These are phyloP conservation scores for Pleurotus pulmonarius DNA, from an alignment of 768 basidiomycete genomes.

Conservation along the genomic window DNA sequence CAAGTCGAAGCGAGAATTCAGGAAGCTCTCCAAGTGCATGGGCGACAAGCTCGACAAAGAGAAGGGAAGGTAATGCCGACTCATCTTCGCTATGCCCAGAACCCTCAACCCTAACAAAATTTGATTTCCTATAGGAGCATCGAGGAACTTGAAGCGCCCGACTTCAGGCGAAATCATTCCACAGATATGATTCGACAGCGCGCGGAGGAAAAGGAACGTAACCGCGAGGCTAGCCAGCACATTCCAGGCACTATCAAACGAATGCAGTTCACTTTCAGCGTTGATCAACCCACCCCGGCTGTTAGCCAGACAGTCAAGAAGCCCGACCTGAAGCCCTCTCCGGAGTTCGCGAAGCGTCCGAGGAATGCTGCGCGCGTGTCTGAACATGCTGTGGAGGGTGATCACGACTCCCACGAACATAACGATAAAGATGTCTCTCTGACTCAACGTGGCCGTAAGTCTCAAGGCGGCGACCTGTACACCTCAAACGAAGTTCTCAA, in stretches of 20 bases:
- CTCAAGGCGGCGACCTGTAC: slow-evolving; percentile 14
- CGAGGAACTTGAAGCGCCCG: slow-evolving; percentile 80
- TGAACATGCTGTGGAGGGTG: slow-evolving; percentile 22
- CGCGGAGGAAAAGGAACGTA: slow-evolving; percentile 78
- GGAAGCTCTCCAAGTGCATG: slow-evolving; percentile 85
- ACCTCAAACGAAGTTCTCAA: slow-evolving; percentile 40
- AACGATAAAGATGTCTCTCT: slow-evolving; percentile 34
- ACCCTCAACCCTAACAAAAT: slow-evolving; percentile 30
- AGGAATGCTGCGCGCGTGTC: slow-evolving; percentile 29
- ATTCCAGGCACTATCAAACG: slow-evolving; percentile 75
- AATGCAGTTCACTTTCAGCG: slow-evolving; percentile 88
- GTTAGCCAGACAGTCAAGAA: slow-evolving; percentile 38
- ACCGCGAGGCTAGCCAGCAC: slow-evolving; percentile 63
- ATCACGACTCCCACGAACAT: slow-evolving; percentile 22
- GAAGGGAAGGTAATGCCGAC: slow-evolving; percentile 63
- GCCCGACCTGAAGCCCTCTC: slow-evolving; percentile 63
- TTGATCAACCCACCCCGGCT: slow-evolving; percentile 61
- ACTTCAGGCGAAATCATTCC: slow-evolving; percentile 76
- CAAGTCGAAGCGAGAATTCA: slow-evolving; percentile 85
- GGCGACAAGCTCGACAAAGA: slow-evolving; percentile 91
- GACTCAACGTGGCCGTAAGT: slow-evolving; percentile 28
- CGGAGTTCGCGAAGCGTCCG: slow-evolving; percentile 50
- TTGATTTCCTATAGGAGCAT: slow-evolving; percentile 55
- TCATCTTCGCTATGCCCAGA: slow-evolving; percentile 25
- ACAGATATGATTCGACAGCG: slow-evolving; percentile 78